A percentile compares a stretch with the other conserved stretches of the same genome.
phyloP scores from a whole-genome alignment of 352 stramenopile genomes.

The Aphanomyces invadans region DNA sequence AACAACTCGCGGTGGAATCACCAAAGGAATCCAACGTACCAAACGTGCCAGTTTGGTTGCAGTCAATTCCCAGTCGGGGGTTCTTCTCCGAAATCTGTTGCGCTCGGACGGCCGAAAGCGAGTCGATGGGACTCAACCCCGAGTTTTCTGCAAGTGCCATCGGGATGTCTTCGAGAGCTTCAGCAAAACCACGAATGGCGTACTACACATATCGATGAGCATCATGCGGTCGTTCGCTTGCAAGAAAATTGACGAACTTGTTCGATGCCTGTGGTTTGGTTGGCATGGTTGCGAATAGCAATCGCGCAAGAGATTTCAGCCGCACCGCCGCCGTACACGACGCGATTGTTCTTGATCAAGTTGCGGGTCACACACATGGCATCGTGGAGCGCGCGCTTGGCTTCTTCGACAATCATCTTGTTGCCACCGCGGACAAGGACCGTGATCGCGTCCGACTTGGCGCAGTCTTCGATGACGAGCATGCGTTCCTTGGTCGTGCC shows the following conservation, averaged over 20 bases:
- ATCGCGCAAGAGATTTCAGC: slow-evolving; percentile 98
- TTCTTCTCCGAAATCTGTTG: slow-evolving; percentile 92
- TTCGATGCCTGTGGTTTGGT: slow-evolving; percentile 72
- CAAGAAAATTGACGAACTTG: slow-evolving; percentile 31
- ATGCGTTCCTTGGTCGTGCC: slow-evolving; percentile 97
- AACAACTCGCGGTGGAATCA: no score
- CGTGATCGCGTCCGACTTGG: slow-evolving; percentile 97
- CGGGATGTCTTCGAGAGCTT: slow-evolving; percentile 99
- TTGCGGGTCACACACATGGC: slow-evolving; percentile 99
- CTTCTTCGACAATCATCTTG: slow-evolving; percentile 99
- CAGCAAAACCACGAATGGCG: slow-evolving; percentile 97
- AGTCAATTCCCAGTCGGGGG: slow-evolving; percentile 95
- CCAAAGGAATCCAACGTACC: no score
- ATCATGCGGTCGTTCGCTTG: not conserved
- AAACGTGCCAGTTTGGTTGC: slow-evolving; percentile 87
- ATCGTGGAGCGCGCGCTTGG: slow-evolving; percentile 98
- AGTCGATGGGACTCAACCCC: slow-evolving; percentile 95
- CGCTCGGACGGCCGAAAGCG: slow-evolving; percentile 95
- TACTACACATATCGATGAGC: slow-evolving; percentile 72
- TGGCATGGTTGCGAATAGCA: slow-evolving; percentile 84
- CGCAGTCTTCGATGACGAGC: slow-evolving; percentile 98
- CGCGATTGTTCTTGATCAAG: slow-evolving; percentile 99
- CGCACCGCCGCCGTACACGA: slow-evolving; percentile 98
- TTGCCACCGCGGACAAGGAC: slow-evolving; percentile 98
- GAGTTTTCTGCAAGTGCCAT: slow-evolving; percentile 99